phyloP scores from a whole-genome alignment of 768 basidiomycete genomes.

The Boletus rubropictus region DNA sequence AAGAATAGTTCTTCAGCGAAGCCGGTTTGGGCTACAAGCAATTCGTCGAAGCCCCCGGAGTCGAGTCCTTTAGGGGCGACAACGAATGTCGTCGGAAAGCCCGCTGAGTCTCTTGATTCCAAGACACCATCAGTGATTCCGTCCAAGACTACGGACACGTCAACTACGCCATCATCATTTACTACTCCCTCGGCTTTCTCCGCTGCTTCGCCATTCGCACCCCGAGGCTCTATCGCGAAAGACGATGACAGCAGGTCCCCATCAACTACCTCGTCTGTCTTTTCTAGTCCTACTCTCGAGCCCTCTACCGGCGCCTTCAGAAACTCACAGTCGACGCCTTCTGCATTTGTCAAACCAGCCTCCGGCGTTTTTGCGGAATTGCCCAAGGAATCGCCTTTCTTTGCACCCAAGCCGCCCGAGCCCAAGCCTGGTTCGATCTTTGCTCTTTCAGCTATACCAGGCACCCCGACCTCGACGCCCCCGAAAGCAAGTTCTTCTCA shows the following conservation, averaged over 20 bases:
- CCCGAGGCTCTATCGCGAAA: constrained; percentile 11
- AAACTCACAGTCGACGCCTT: constrained; percentile 30
- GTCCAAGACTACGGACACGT: not conserved
- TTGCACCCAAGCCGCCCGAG: constrained; percentile 34
- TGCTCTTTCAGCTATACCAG: constrained; percentile 13
- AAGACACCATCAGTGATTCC: constrained; percentile 11
- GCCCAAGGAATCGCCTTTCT: constrained; percentile 49
- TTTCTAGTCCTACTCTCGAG: constrained; percentile 23
- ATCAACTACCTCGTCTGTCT: constrained; percentile 13
- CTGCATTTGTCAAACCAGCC: constrained; percentile 35
- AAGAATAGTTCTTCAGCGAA: constrained; percentile 16
- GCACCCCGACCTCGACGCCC: constrained; percentile 19
- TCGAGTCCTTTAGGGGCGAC: not conserved
- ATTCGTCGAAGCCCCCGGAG: constrained; percentile 10
- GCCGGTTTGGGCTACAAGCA: constrained; percentile 19
- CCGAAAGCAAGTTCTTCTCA: constrained; percentile 18
- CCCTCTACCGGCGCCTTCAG: constrained; percentile 37
- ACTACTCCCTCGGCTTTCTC: not conserved
- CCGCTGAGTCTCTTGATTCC: constrained; percentile 6
- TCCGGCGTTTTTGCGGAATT: constrained; percentile 32
- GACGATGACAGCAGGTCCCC: constrained; percentile 27
- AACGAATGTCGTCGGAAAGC: constrained; percentile 8
- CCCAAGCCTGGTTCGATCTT: constrained; percentile 38
- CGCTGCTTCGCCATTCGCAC: not conserved
- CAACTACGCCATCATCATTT: constrained; percentile 6